Evolutionary conservation across 1,139 yeast species (phyloP).

Genomic region (Candida freyschussii): DNA sequence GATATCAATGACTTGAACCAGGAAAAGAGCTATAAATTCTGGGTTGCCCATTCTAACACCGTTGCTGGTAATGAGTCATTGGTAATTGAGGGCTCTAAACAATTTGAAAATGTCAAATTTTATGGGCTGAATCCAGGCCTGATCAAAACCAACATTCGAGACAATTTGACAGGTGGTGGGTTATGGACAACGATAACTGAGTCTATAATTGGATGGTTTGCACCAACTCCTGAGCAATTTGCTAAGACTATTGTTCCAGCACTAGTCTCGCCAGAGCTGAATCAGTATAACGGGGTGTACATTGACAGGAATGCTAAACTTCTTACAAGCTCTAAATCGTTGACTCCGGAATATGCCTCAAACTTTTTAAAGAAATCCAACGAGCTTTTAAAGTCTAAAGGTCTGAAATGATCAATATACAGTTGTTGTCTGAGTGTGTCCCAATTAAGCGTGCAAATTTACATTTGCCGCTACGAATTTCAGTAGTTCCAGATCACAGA

Average conservation of each 20-base stretch:
- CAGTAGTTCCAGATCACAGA: too few relatives aligned
- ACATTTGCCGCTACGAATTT: too few relatives aligned
- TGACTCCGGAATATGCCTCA: slow-evolving; percentile 27
- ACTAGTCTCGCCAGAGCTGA: slow-evolving; percentile 28
- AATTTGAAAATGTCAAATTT: slow-evolving; percentile 22
- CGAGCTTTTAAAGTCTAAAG: too few relatives aligned
- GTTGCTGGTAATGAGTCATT: slow-evolving; percentile 37
- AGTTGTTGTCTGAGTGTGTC: too few relatives aligned
- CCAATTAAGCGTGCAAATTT: too few relatives aligned
- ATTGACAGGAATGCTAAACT: slow-evolving; percentile 29
- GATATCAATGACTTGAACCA: slow-evolving; percentile 30
- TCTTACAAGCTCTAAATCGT: slow-evolving; percentile 26
- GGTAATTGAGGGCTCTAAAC: slow-evolving; percentile 24
- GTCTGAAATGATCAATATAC: too few relatives aligned
- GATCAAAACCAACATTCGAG: slow-evolving; percentile 31
- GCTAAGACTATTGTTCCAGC: slow-evolving; percentile 30
- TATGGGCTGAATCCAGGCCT: slow-evolving; percentile 37
- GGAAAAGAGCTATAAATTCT: slow-evolving; percentile 27
- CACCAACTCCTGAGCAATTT: slow-evolving; percentile 30
- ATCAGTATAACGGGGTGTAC: slow-evolving; percentile 27
- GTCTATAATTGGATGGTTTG: slow-evolving; percentile 27
- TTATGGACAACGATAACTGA: slow-evolving; percentile 27
- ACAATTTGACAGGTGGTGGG: slow-evolving; percentile 29
- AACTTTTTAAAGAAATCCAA: slow-evolving; percentile 15
- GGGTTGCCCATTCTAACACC: slow-evolving; percentile 32